phyloP scores from a whole-genome alignment of 768 basidiomycete species.

The Pleurotus ostreatus region DNA sequence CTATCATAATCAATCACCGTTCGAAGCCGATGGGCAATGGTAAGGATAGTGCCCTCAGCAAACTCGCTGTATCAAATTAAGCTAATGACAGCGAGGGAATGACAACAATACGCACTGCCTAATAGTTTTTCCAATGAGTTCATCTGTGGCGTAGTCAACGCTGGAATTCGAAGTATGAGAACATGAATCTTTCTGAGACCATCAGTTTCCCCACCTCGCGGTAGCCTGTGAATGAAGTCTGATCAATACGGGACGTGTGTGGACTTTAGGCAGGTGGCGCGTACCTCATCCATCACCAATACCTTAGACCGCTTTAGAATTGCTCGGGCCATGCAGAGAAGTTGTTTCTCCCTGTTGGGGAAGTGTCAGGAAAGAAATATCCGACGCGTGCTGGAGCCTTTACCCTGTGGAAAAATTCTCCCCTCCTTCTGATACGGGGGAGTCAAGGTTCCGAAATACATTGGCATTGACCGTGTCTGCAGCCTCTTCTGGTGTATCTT shows the following conservation, averaged over 20 bases:
- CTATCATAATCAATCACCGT: conserved; percentile 85
- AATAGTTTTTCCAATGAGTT: conserved; percentile 79
- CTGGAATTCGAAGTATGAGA: conserved; percentile 22
- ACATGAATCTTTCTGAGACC: not conserved
- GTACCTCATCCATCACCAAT: conserved; percentile 81
- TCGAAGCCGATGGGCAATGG: conserved; percentile 76
- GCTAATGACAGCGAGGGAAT: not conserved
- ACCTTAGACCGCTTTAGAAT: conserved; percentile 76
- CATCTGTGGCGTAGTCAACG: conserved; percentile 87
- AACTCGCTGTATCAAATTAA: conserved; percentile 50
- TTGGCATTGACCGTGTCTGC: conserved; percentile 59
- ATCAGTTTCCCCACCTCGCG: conserved; percentile 42
- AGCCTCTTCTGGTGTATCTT: conserved; percentile 42
- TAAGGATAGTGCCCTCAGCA: conserved; percentile 75
- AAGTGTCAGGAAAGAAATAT: not conserved
- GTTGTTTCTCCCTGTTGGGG: conserved; percentile 58
- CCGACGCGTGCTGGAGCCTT: conserved; percentile 11
- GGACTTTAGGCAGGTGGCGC: conserved; percentile 11
- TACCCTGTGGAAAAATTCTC: conserved; percentile 89
- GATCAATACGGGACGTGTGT: conserved; percentile 5
- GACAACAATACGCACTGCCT: conserved; percentile 50
- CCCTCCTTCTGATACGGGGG: conserved; percentile 74
- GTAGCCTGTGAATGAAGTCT: conserved; percentile 45
- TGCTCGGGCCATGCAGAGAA: conserved; percentile 87
- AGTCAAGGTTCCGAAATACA: conserved; percentile 74